A percentile compares a stretch with the other conserved stretches of the same genome.
phyloP scores from a whole-genome alignment of 1,284 basidiomycete species.

The Trichosporon sp. region DNA sequence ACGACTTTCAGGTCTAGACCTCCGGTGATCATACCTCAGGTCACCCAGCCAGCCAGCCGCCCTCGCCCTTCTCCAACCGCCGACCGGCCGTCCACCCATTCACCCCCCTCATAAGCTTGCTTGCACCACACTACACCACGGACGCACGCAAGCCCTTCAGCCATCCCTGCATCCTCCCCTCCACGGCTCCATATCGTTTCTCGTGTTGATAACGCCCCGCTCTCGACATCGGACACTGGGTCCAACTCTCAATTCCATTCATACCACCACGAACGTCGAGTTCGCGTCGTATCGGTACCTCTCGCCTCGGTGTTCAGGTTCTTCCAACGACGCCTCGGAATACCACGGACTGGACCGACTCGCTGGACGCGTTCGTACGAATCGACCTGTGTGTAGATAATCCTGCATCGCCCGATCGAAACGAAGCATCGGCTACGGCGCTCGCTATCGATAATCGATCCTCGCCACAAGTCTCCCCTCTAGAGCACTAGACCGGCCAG shows the following conservation, averaged over 20 bases:
- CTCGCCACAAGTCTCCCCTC: not conserved
- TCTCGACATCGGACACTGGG: not conserved
- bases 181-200: not conserved
- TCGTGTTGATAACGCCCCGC: not conserved
- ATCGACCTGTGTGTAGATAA: not conserved
- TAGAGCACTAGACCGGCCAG: not conserved
- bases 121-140: not conserved
- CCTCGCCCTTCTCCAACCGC: not conserved
- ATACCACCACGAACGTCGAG: not conserved
- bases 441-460: not conserved
- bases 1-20: not conserved
- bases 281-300: not conserved
- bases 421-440: not conserved
- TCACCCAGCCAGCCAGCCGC: not conserved
- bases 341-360: not conserved
- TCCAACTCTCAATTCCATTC: not conserved
- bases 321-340: not conserved
- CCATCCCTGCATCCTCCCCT: not conserved
- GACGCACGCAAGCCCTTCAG: not conserved
- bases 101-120: not conserved
- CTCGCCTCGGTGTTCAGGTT: not conserved
- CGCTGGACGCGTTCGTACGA: not conserved
- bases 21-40: not conserved
- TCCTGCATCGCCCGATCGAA: no score
- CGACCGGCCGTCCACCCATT: not conserved